These are phyloP conservation scores for Phytophthora megakarya DNA, from an alignment of 352 stramenopile species.

Conservation along the genomic window DNA sequence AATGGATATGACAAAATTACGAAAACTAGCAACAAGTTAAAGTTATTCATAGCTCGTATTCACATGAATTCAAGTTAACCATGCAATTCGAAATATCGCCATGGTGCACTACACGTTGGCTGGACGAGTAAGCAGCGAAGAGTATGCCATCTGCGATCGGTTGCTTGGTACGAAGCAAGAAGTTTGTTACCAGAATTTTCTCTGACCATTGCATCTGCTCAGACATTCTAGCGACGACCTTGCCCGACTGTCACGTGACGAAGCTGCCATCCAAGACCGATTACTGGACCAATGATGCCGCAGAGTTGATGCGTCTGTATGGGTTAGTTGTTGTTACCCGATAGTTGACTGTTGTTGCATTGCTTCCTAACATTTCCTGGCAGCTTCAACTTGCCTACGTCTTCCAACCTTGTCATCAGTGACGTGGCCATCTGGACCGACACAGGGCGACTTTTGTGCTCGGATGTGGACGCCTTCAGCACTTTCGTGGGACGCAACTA, in stretches of 20 bases:
- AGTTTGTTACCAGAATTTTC: neutral
- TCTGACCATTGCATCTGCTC: neutral
- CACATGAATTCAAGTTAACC: too few species aligned
- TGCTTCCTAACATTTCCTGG: slow-evolving; percentile 10
- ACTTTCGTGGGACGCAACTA: slow-evolving; percentile 65
- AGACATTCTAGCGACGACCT: slow-evolving; percentile 61
- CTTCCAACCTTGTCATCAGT: slow-evolving; percentile 53
- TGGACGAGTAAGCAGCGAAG: slow-evolving; percentile 67
- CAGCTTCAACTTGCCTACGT: slow-evolving; percentile 43
- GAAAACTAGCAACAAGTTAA: too few species aligned
- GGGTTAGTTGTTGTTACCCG: slow-evolving; percentile 35
- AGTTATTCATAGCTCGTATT: too few species aligned
- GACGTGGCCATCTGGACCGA: slow-evolving; percentile 75
- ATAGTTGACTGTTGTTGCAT: neutral
- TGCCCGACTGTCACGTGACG: slow-evolving; percentile 61
- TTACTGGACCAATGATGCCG: slow-evolving; percentile 49
- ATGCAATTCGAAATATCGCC: too few species aligned
- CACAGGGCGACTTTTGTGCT: slow-evolving; percentile 62
- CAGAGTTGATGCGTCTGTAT: slow-evolving; percentile 50
- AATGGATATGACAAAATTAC: too few species aligned
- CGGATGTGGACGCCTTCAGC: slow-evolving; percentile 68
- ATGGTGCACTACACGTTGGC: slow-evolving; percentile 74
- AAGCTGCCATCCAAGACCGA: slow-evolving; percentile 56
- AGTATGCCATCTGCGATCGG: slow-evolving; percentile 77
- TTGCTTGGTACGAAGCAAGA: slow-evolving; percentile 49